Percentiles rank a stretch among this genome's conserved stretches.
These are phyloP conservation scores for Vinca minor DNA, from an alignment of 257 asterid genomes.

Conservation along the genomic window DNA sequence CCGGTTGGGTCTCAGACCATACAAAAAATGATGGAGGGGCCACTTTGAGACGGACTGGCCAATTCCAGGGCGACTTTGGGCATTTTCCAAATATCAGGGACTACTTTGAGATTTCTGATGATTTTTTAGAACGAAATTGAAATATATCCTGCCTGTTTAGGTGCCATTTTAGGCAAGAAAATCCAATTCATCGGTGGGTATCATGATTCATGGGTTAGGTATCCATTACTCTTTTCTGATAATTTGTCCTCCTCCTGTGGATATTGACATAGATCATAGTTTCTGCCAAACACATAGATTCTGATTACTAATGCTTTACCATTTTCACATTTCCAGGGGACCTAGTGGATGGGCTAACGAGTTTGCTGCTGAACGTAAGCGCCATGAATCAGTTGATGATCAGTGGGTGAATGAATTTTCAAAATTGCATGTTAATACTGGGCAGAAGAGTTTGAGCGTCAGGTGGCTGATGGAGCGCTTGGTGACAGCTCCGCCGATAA, in stretches of 20 bases:
- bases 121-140: no score
- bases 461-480: slow-evolving; percentile 74
- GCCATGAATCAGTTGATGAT: slow-evolving; percentile 47
- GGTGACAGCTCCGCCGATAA: slow-evolving; percentile 71
- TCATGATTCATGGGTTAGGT: no score
- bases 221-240: background rate
- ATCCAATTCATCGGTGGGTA: background rate
- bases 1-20: no score
- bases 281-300: background rate
- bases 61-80: no score
- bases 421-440: slow-evolving; percentile 75
- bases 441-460: slow-evolving; percentile 91
- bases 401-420: slow-evolving; percentile 95
- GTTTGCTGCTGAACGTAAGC: slow-evolving; percentile 62
- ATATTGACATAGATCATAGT: background rate
- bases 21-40: no score
- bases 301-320: slow-evolving; percentile 13
- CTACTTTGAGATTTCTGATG: no score
- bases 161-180: background rate
- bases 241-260: background rate
- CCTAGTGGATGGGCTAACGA: slow-evolving; percentile 85
- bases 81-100: no score
- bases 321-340: slow-evolving; percentile 62
- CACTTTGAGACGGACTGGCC: no score
- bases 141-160: no score